phyloP scores from a whole-genome alignment of 805 yeast genomes.

The Yamadazyma sp. region DNA sequence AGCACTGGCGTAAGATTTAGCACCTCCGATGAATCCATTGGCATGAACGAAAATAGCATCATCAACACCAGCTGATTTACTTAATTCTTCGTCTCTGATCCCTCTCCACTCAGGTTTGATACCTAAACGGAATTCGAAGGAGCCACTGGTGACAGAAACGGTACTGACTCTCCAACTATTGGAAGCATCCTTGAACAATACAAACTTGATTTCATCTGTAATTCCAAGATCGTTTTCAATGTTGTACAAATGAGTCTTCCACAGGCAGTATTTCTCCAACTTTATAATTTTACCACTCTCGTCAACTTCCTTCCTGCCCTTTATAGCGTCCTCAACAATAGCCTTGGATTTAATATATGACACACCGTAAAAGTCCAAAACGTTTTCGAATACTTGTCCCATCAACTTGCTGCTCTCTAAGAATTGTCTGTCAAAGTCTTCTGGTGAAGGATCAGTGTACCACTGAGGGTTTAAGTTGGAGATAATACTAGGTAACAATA shows the following conservation, averaged over 20 bases:
- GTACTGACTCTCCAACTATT: constrained; percentile 85
- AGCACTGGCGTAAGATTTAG: constrained; percentile 75
- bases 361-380: constrained; percentile 69
- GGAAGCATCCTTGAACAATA: constrained; percentile 74
- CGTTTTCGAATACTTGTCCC: constrained; percentile 74
- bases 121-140: constrained; percentile 83
- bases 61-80: constrained; percentile 71
- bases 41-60: constrained; percentile 94
- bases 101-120: constrained; percentile 94
- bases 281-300: constrained; percentile 71
- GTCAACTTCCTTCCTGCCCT: constrained; percentile 58
- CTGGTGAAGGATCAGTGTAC: constrained; percentile 68
- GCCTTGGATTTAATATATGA: constrained; percentile 91
- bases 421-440: constrained; percentile 65
- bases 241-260: constrained; percentile 89
- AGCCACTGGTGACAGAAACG: constrained; percentile 74
- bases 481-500: constrained; percentile 76
- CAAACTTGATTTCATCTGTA: constrained; percentile 62
- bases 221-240: constrained; percentile 63
- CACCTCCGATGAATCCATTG: constrained; percentile 97
- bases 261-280: constrained; percentile 78
- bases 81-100: constrained; percentile 82
- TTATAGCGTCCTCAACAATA: constrained; percentile 71
- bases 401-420: constrained; percentile 71
- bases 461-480: constrained; percentile 82